Evolutionary conservation across 179 eudicot species (phyloP), one percentile per base, ranked within the genome.

Genomic region (Pouteria campechiana): DNA sequence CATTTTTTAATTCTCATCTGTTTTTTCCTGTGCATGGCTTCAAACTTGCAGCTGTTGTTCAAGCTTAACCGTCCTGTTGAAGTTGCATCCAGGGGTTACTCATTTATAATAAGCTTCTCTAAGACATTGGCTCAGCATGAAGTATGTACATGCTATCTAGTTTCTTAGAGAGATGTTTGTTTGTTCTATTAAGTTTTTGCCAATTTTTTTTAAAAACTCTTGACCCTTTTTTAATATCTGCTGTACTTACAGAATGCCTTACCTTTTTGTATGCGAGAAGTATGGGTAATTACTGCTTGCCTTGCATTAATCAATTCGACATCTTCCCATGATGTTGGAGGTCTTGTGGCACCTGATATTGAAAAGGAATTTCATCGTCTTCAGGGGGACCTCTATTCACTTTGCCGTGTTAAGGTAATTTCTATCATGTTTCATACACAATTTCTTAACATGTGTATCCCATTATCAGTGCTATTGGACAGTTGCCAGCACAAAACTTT

Each of bases 241-340:
- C 11, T 54, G 27, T n/a, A 43, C 11, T n/a, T n/a, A n/a, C 79
- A 90, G 98, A 77, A 60, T 46, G 58, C 63, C 33, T 69, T 90
- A 58, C 98, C 98, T 43, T 86, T 90, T 63, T 82, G 96, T 51
- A 65, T 71, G 79, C 96, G 94, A 64, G 98, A 90, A 82, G 92
- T 79, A 25, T 90, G 98, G 98, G 93, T 90, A 20, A 65, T 86
- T 55, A 84, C 82, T 57, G 93, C 94, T 37, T 86, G 84, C 70
- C 72, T 86, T 72, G 74, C 72, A 57, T 61, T 90, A 70, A 76
- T 82, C 41, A 38, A 70, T 66, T 73, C 78, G 45, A 73, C 96
- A 44, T 54, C 79, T 50, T 72, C 92, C 36, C 62, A 72, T 55
- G 73, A 70, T 65, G 60, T 63, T 53, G 90, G 79, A 36, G 98